These are phyloP conservation scores for Exophiala dermatitidis DNA, from an alignment of 2,329 filamentous ascomycete species.

Conservation along the genomic window DNA sequence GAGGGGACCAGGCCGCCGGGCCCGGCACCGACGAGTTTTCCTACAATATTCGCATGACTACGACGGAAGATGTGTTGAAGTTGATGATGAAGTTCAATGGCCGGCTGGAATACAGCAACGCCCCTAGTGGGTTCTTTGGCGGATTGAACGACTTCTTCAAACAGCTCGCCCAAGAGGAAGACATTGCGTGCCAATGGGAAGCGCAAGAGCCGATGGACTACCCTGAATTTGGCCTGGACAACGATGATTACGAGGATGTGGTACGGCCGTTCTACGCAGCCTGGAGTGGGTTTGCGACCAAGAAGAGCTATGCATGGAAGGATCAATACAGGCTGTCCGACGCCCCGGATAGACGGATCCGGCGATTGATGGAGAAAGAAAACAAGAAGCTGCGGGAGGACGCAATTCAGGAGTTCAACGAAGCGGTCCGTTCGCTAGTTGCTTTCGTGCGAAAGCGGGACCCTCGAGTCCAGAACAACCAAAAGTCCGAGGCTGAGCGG, in stretches of 20 bases:
- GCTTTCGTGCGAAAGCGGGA: conserved; percentile 87
- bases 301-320: conserved; percentile 82
- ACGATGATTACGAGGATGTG: conserved; percentile 65
- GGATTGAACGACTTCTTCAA: conserved; percentile 70
- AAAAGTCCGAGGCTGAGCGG: conserved; percentile 70
- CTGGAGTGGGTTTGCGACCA: conserved; percentile 77
- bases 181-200: conserved; percentile 64
- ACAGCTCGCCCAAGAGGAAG: conserved; percentile 72
- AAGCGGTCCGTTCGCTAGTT: conserved; percentile 78
- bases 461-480: conserved; percentile 71
- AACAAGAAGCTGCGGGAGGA: conserved; percentile 80
- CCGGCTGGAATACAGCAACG: conserved; percentile 71
- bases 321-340: conserved; percentile 77
- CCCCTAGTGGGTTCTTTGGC: conserved; percentile 75
- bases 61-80: conserved; percentile 67
- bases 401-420: conserved; percentile 80
- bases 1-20: conserved; percentile 47
- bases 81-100: conserved; percentile 76
- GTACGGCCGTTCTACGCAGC: conserved; percentile 72
- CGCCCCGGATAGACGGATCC: conserved; percentile 74
- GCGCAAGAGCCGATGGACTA: conserved; percentile 57
- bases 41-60: conserved; percentile 67
- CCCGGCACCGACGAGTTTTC: conserved; percentile 50
- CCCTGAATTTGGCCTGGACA: conserved; percentile 72
- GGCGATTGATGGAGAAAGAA: conserved; percentile 89